These are phyloP conservation scores for Aspergillus bombycis DNA, from an alignment of 2,329 filamentous ascomycete genomes.

Conservation along the genomic window DNA sequence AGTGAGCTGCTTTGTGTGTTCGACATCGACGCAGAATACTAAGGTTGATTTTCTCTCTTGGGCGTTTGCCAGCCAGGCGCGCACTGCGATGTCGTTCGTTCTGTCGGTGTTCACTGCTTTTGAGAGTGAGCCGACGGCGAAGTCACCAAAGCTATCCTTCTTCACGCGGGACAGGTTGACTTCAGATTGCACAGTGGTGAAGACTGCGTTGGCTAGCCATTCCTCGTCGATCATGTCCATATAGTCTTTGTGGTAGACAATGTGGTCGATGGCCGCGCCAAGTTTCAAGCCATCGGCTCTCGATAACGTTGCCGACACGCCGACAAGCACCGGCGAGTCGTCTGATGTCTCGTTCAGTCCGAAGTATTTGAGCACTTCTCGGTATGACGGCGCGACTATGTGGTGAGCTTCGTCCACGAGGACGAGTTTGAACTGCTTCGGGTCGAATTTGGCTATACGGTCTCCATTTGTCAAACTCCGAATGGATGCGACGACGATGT, in stretches of 20 bases:
- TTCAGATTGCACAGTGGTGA: constrained; percentile 86
- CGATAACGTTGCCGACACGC: constrained; percentile 82
- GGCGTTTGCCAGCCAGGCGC: constrained; percentile 82
- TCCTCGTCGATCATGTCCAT: constrained; percentile 83
- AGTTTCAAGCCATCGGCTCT: constrained; percentile 82
- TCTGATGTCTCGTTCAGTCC: constrained; percentile 60
- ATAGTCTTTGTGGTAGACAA: constrained; percentile 90
- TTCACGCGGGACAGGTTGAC: constrained; percentile 77
- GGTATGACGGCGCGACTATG: constrained; percentile 82
- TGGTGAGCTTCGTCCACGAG: constrained; percentile 97
- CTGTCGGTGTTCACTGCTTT: constrained; percentile 77
- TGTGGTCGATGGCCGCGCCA: constrained; percentile 86
- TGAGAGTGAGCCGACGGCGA: constrained; percentile 76
- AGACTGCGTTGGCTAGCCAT: constrained; percentile 89
- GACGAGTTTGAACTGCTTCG: constrained; percentile 79
- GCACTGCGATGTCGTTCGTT: constrained; percentile 81
- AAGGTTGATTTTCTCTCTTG: constrained; percentile 77
- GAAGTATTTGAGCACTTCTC: constrained; percentile 77
- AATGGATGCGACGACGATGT: constrained; percentile 92
- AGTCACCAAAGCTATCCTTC: constrained; percentile 71
- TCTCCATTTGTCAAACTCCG: constrained; percentile 78
- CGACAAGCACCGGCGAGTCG: constrained; percentile 70
- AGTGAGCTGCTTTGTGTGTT: constrained; percentile 76
- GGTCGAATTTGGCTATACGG: constrained; percentile 81
- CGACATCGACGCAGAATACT: constrained; percentile 90